Percentiles rank a stretch among this genome's conserved stretches.
These are phyloP conservation scores for Cicer judaicum DNA, from an alignment of 306 rosid genomes.

Conservation along the genomic window DNA sequence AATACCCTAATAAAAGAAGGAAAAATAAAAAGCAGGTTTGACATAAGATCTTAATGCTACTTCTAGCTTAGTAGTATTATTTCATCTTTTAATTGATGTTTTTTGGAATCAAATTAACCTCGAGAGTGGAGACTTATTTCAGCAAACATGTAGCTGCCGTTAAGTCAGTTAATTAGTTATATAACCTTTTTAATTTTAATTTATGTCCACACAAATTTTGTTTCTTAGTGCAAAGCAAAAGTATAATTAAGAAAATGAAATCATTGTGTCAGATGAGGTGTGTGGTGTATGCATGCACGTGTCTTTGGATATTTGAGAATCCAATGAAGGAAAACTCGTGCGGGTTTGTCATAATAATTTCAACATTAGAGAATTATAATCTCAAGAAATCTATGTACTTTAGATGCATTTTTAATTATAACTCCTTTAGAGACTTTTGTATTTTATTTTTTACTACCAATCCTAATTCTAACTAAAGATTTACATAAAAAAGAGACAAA, in stretches of 20 bases:
- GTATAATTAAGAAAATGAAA: conserved; percentile 36
- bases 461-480: too few species aligned
- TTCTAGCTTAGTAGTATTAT: too few species aligned
- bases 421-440: too few species aligned
- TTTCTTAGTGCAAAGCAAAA: background rate
- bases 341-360: conserved; percentile 38
- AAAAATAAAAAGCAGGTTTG: too few species aligned
- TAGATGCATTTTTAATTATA: too few species aligned
- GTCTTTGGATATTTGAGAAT: conserved; percentile 55
- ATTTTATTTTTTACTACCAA: too few species aligned
- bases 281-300: conserved; percentile 33
- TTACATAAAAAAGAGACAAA: too few species aligned
- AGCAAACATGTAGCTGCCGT: conserved; percentile 17
- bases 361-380: too few species aligned
- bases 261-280: conserved; percentile 46
- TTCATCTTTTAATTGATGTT: background rate
- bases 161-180: conserved; percentile 1
- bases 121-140: background rate
- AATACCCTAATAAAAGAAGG: too few species aligned
- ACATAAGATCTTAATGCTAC: too few species aligned
- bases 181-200: background rate
- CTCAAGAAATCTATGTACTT: too few species aligned
- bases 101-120: conserved; percentile 11
- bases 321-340: conserved; percentile 71
- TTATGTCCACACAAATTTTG: background rate